Evolutionary conservation across 306 rosid species (phyloP).

Genomic region (Trifolium dubium): DNA sequence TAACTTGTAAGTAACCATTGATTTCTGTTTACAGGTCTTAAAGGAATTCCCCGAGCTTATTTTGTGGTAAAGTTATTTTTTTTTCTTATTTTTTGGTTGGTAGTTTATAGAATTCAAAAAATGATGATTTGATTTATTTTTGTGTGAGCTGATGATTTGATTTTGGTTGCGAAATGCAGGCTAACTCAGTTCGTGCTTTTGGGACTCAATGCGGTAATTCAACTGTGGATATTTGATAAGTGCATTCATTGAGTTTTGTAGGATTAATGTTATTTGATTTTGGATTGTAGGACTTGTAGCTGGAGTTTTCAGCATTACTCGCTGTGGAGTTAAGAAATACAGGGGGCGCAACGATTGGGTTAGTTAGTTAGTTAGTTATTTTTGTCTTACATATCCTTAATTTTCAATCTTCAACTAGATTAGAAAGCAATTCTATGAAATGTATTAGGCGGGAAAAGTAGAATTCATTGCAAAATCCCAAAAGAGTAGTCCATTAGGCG

Average conservation of each 20-base stretch:
- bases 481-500: neutral
- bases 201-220: constrained; percentile 73
- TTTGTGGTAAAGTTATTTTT: constrained; percentile 61
- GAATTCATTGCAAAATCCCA: neutral
- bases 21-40: constrained; percentile 58
- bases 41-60: constrained; percentile 60
- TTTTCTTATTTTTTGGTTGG: neutral
- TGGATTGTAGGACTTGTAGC: constrained; percentile 67
- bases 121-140: constrained; percentile 28
- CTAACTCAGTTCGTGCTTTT: constrained; percentile 53
- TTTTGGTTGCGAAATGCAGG: constrained; percentile 53
- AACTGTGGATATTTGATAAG: neutral
- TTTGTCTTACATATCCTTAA: constrained; percentile 13
- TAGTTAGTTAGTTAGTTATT: constrained; percentile 35
- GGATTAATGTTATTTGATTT: constrained; percentile 34
- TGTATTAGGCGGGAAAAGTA: neutral
- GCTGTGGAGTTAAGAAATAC: constrained; percentile 72
- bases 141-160: constrained; percentile 35
- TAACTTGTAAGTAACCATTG: neutral
- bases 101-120: neutral
- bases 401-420: neutral
- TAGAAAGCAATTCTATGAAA: constrained; percentile 1
- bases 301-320: constrained; percentile 59
- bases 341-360: constrained; percentile 83
- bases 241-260: constrained; percentile 23